phyloP scores from a whole-genome alignment of 768 basidiomycete genomes.

The Boletus rubropictus region DNA sequence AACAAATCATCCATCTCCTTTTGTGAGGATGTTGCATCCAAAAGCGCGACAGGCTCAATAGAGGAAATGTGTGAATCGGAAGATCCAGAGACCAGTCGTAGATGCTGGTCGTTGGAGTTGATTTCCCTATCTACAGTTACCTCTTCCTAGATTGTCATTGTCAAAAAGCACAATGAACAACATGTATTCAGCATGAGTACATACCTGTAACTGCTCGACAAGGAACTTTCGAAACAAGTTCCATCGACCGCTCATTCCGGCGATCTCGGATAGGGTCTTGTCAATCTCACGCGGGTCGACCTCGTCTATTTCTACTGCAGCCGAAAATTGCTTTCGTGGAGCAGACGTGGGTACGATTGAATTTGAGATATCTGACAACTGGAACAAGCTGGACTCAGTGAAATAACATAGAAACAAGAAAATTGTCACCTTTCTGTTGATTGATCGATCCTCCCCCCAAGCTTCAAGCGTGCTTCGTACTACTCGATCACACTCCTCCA shows the following conservation, averaged over 20 bases:
- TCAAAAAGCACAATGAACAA: neutral
- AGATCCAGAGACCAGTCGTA: neutral
- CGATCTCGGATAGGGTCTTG: conserved; percentile 78
- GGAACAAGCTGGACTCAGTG: neutral
- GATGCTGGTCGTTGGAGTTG: conserved; percentile 1
- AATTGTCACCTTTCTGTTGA: conserved; percentile 65
- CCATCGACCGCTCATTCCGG: conserved; percentile 91
- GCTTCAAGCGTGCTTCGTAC: conserved; percentile 66
- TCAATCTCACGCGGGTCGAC: conserved; percentile 90
- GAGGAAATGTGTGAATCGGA: neutral
- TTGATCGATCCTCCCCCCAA: conserved; percentile 88
- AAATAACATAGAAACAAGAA: neutral
- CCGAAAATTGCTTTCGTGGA: conserved; percentile 30
- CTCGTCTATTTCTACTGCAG: conserved; percentile 41
- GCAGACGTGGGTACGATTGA: conserved; percentile 32
- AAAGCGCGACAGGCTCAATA: conserved; percentile 16
- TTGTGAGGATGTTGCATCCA: conserved; percentile 52
- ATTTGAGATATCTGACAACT: conserved; percentile 47
- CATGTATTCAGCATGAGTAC: conserved; percentile 3
- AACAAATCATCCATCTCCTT: conserved; percentile 62
- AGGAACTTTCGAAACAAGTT: conserved; percentile 85
- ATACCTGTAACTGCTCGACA: conserved; percentile 62
- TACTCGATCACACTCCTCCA: conserved; percentile 85
- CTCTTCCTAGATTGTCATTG: conserved; percentile 14
- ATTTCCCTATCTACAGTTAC: conserved; percentile 1